Base-by-base conservation (phyloP, 306 rosid species). In the Begonia fuchsioides region DNA sequence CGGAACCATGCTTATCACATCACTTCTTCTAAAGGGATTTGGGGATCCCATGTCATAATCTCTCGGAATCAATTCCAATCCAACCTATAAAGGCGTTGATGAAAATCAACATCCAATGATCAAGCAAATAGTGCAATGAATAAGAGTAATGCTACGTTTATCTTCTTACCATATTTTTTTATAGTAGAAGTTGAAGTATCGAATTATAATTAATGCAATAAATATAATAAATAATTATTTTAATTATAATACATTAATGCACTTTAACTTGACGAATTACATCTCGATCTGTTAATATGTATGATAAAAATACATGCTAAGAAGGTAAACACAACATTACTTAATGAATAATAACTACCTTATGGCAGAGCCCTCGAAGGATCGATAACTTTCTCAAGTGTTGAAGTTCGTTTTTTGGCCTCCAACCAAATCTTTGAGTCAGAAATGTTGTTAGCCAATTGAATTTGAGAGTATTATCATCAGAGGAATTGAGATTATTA, bases 281-380 rank as follows among this genome's bases (percentile, higher is more conserved):
- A n/a, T n/a, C n/a, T n/a, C n/a, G n/a, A n/a, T n/a, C n/a, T n/a
- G n/a, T n/a, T n/a, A n/a, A n/a, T n/a, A n/a, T n/a, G n/a, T n/a
- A n/a, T n/a, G n/a, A n/a, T n/a, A n/a, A n/a, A n/a, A n/a, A n/a
- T n/a, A n/a, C n/a, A n/a, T n/a, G n/a, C n/a, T n/a, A n/a, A n/a
- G n/a, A n/a, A n/a, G n/a, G n/a, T n/a, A n/a, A n/a, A n/a, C n/a
- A n/a, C n/a, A n/a, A n/a, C n/a, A n/a, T n/a, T n/a, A n/a, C n/a
- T n/a, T n/a, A n/a, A n/a, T n/a, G n/a, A 13, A 55, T 32, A 38
- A 32, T 38, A 45, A 44, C 39, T 79, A 82, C 96, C 92, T 84
- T 84, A 15, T 84, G 85, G 68, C 94, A 81, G 44, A 90, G 81
- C 16, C 95, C 97, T 60, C 94, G 84, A 43, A 90, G 92, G 65